Evolutionary conservation across 2,329 filamentous ascomycete genomes (phyloP).

Genomic region (Colletotrichum euphorbiae): DNA sequence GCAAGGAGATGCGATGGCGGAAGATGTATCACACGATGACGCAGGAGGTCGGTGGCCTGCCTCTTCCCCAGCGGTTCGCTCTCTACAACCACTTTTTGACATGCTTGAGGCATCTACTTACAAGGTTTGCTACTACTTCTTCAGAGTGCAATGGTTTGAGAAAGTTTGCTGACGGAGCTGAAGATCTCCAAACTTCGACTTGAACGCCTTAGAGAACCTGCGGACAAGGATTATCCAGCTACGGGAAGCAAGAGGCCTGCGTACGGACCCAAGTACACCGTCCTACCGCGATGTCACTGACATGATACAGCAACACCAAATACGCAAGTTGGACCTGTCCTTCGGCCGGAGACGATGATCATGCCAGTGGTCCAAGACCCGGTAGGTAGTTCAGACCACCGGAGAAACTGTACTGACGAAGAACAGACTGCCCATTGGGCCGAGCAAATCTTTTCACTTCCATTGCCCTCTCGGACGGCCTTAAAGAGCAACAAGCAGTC

Average conservation of each 20-base stretch:
- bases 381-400: constrained; percentile 23
- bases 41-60: constrained; percentile 62
- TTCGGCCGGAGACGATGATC: constrained; percentile 49
- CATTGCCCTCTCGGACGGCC: constrained; percentile 62
- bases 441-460: constrained; percentile 68
- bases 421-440: constrained; percentile 69
- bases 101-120: constrained; percentile 62
- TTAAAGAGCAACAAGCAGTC: constrained; percentile 56
- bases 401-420: not conserved
- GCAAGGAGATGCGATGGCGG: constrained; percentile 65
- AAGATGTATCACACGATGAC: constrained; percentile 69
- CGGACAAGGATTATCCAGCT: constrained; percentile 62
- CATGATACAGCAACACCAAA: constrained; percentile 49
- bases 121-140: constrained; percentile 52
- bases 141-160: too few relatives aligned
- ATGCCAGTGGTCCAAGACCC: constrained; percentile 43
- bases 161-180: too few relatives aligned
- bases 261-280: constrained; percentile 49
- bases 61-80: constrained; percentile 64
- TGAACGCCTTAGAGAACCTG: constrained; percentile 64
- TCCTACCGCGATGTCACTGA: not conserved
- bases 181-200: constrained; percentile 65
- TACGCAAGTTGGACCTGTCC: constrained; percentile 49
- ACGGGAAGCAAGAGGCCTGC: constrained; percentile 64
- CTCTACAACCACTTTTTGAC: constrained; percentile 67